Evolutionary conservation across 768 basidiomycete species (phyloP).

Genomic region (Pleurotus platypus): DNA sequence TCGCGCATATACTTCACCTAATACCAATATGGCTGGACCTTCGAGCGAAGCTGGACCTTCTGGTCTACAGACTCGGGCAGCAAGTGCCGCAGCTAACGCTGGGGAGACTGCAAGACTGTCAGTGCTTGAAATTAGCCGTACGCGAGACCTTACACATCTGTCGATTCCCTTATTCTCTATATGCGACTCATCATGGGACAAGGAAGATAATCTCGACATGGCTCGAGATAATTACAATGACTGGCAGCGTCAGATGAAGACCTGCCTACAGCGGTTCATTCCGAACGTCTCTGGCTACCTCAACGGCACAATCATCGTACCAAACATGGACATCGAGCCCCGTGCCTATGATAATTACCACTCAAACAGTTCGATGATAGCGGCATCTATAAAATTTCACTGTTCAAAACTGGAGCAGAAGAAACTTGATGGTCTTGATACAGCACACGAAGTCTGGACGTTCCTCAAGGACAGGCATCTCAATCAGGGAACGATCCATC

Average conservation of each 20-base stretch:
- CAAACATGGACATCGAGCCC: background rate
- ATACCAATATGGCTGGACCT: no score
- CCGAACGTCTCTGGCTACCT: background rate
- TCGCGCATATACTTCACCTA: no score
- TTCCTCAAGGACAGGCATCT: constrained; percentile 12
- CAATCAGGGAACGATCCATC: constrained; percentile 12
- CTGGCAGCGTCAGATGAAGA: background rate
- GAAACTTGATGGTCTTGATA: background rate
- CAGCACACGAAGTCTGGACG: constrained; percentile 10
- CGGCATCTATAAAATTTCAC: background rate
- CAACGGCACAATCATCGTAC: background rate
- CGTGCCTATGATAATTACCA: background rate
- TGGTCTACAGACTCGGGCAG: no score
- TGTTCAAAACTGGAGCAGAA: background rate
- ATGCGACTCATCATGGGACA: background rate
- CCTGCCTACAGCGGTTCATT: background rate
- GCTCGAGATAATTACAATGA: background rate
- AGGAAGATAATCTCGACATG: background rate
- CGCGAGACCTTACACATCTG: no score
- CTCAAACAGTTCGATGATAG: background rate
- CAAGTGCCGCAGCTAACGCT: no score
- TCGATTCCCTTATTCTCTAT: no score
- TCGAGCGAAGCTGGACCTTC: no score
- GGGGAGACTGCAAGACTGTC: no score
- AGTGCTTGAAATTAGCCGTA: no score